A percentile compares a stretch with the other conserved stretches of the same genome.
These are phyloP conservation scores for Euphorbia corollata DNA, from an alignment of 441 rosid species.

Conservation along the genomic window DNA sequence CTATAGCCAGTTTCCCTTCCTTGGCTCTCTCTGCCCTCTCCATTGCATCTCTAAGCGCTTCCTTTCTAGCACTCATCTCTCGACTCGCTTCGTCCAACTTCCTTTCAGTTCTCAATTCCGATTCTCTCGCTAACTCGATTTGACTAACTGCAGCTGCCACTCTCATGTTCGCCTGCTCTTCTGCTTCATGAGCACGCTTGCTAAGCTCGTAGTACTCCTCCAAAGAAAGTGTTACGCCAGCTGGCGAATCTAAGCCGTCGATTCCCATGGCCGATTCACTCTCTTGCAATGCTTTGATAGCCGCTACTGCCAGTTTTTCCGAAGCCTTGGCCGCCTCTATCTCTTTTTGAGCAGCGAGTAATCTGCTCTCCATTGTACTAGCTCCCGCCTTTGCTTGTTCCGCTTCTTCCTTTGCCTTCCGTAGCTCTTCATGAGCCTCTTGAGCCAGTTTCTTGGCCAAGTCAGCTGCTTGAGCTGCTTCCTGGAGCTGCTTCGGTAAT, in stretches of 20 bases:
- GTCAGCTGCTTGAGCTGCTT: constrained; percentile 74
- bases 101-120: constrained; percentile 47
- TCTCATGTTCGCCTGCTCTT: constrained; percentile 62
- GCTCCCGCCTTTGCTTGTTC: constrained; percentile 80
- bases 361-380: constrained; percentile 64
- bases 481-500: constrained; percentile 71
- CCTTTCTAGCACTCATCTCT: constrained; percentile 62
- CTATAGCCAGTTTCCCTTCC: constrained; percentile 74
- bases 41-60: constrained; percentile 51
- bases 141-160: constrained; percentile 63
- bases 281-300: constrained; percentile 76
- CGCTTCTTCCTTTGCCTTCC: constrained; percentile 65
- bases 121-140: constrained; percentile 71
- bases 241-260: constrained; percentile 30
- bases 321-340: constrained; percentile 87
- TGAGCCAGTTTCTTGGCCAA: constrained; percentile 60
- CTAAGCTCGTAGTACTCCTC: constrained; percentile 89
- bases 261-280: constrained; percentile 52
- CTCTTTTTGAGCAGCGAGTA: constrained; percentile 77
- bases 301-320: constrained; percentile 69
- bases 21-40: constrained; percentile 82
- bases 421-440: constrained; percentile 64
- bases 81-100: constrained; percentile 57
- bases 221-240: constrained; percentile 61
- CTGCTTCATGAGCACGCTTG: constrained; percentile 73